phyloP scores from a whole-genome alignment of 2,329 filamentous ascomycete species.

The Aspergillus pseudoterreus region DNA sequence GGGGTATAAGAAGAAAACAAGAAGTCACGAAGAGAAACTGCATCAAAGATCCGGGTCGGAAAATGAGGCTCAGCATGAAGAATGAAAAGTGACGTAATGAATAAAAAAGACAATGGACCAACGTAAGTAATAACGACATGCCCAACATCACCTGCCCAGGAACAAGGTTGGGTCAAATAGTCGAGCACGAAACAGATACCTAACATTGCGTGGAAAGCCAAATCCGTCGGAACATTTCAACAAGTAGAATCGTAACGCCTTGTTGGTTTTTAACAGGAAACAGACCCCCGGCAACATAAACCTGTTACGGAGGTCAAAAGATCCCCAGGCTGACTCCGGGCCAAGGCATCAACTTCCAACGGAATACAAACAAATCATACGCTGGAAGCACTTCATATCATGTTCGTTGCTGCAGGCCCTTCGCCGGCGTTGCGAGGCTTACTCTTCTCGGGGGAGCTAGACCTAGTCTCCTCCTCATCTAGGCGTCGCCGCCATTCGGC shows the following conservation, averaged over 20 bases:
- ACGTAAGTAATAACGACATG: too few species aligned
- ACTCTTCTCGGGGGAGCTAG: slow-evolving; percentile 24
- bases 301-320: not conserved
- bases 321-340: not conserved
- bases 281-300: not conserved
- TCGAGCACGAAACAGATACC: too few species aligned
- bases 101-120: too few species aligned
- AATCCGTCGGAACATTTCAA: too few species aligned
- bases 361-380: slow-evolving; percentile 17
- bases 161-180: too few species aligned
- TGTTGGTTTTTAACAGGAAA: too few species aligned
- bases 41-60: not conserved
- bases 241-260: too few species aligned
- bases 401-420: slow-evolving; percentile 24
- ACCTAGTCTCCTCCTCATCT: slow-evolving; percentile 53
- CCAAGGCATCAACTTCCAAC: slow-evolving; percentile 16
- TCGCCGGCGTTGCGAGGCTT: slow-evolving; percentile 22
- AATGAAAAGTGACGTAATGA: not conserved
- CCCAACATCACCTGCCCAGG: too few species aligned
- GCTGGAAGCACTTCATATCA: slow-evolving; percentile 27
- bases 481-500: slow-evolving; percentile 77
- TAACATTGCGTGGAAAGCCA: too few species aligned
- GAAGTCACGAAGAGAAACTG: slow-evolving; percentile 3
- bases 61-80: not conserved
- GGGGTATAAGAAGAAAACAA: slow-evolving; percentile 18